phyloP scores from a whole-genome alignment of 31 red algal genomes.

The Asparagopsis taxiformis region DNA sequence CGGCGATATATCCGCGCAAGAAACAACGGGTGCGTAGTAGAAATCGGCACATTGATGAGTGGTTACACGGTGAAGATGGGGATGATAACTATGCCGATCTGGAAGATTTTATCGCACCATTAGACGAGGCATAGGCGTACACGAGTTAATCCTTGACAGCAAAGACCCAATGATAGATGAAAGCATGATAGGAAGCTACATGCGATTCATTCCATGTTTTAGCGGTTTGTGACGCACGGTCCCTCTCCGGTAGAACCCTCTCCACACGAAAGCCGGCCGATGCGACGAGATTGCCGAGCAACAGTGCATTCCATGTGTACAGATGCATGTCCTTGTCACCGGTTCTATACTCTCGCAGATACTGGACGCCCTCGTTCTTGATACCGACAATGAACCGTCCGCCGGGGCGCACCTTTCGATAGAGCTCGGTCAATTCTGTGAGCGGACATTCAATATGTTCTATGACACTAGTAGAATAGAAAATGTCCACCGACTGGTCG shows the following conservation, averaged over 20 bases:
- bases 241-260: conserved; percentile 12
- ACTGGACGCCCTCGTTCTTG: conserved; percentile 46
- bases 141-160: background rate
- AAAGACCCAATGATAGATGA: background rate
- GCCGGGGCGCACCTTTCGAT: conserved; percentile 25
- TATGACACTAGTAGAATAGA: conserved; percentile 43
- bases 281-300: conserved; percentile 27
- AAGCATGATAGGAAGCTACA: background rate
- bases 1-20: too few relatives aligned
- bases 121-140: conserved; percentile 25
- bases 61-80: conserved; percentile 52
- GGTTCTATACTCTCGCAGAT: background rate
- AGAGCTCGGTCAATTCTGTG: conserved; percentile 30
- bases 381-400: conserved; percentile 24
- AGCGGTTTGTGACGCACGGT: background rate
- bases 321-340: conserved; percentile 21
- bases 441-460: conserved; percentile 56
- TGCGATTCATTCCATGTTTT: conserved; percentile 5
- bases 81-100: conserved; percentile 68
- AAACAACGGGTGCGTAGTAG: conserved; percentile 31
- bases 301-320: conserved; percentile 34
- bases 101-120: conserved; percentile 62
- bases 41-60: conserved; percentile 40
- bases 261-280: conserved; percentile 24
- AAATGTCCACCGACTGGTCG: conserved; percentile 24